Conservation (phyloP, 345 rosid genomes). For the Rhizophora apiculata region DNA sequence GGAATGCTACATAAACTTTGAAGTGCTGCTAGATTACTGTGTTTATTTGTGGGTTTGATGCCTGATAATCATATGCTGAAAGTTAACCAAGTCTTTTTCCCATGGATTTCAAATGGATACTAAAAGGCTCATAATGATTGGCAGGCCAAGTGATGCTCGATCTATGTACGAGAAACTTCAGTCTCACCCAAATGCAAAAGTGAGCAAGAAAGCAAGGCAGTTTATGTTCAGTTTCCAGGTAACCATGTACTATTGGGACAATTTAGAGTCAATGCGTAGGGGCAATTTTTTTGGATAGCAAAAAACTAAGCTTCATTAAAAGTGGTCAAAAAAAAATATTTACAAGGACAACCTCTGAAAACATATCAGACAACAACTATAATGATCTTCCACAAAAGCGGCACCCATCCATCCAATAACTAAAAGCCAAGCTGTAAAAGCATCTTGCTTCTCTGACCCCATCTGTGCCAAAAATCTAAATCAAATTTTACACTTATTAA, state of each 20-base stretch:
- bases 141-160: slow-evolving; percentile 67
- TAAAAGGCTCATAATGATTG: slow-evolving; percentile 16
- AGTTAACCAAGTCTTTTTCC: not conserved
- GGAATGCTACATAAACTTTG: not conserved
- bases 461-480: too few relatives aligned
- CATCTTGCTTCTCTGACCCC: too few relatives aligned
- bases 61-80: not conserved
- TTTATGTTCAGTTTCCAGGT: slow-evolving; percentile 88
- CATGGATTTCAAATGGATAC: not conserved
- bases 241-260: slow-evolving; percentile 2
- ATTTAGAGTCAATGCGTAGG: too few relatives aligned
- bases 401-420: too few relatives aligned
- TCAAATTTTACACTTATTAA: too few relatives aligned
- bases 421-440: too few relatives aligned
- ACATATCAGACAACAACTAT: too few relatives aligned
- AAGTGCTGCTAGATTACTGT: not conserved
- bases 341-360: too few relatives aligned
- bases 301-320: too few relatives aligned
- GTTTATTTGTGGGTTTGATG: not conserved
- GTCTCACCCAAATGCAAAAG: slow-evolving; percentile 66
- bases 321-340: too few relatives aligned
- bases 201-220: slow-evolving; percentile 75
- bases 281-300: too few relatives aligned
- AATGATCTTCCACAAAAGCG: too few relatives aligned
- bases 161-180: slow-evolving; percentile 82